Percentiles rank a stretch among this genome's conserved stretches.
Conservation (phyloP, 2,329 filamentous ascomycete species). For the Penicillium psychrosexuale region DNA sequence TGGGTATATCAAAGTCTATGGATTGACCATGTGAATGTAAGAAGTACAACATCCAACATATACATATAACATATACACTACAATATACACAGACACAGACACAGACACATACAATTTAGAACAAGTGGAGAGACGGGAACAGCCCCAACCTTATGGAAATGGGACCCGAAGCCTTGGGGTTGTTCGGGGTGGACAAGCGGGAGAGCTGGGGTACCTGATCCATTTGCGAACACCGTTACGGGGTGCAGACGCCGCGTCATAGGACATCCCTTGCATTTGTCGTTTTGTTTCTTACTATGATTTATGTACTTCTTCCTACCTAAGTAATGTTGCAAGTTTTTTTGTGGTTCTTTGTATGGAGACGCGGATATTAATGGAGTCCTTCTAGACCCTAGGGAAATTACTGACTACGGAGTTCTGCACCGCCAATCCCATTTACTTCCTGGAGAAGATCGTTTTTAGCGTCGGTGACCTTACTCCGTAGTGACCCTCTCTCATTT, state of each 20-base stretch:
- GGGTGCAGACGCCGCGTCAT: slow-evolving; percentile 4
- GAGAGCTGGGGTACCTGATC: background rate
- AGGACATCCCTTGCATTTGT: slow-evolving; percentile 5
- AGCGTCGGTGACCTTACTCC: background rate
- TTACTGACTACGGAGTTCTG: background rate
- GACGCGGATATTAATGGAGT: slow-evolving; percentile 1
- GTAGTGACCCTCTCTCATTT: background rate
- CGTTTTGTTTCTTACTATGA: background rate
- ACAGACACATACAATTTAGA: too few relatives aligned
- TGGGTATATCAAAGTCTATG: background rate
- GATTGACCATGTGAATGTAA: background rate
- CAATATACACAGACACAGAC: too few relatives aligned
- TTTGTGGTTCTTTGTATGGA: background rate
- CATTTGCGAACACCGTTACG: background rate
- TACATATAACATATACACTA: too few relatives aligned
- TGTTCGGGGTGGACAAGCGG: slow-evolving; percentile 5
- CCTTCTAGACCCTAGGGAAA: background rate
- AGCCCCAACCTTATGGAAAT: slow-evolving; percentile 13
- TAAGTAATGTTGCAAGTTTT: background rate
- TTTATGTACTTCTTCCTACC: background rate
- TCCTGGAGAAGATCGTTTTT: background rate
- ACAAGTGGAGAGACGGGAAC: slow-evolving; percentile 10
- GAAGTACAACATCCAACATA: too few relatives aligned
- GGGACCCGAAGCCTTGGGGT: slow-evolving; percentile 3
- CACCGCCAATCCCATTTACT: background rate